These are phyloP conservation scores for Lactifluus pinguis DNA, from an alignment of 768 basidiomycete genomes.

Conservation along the genomic window DNA sequence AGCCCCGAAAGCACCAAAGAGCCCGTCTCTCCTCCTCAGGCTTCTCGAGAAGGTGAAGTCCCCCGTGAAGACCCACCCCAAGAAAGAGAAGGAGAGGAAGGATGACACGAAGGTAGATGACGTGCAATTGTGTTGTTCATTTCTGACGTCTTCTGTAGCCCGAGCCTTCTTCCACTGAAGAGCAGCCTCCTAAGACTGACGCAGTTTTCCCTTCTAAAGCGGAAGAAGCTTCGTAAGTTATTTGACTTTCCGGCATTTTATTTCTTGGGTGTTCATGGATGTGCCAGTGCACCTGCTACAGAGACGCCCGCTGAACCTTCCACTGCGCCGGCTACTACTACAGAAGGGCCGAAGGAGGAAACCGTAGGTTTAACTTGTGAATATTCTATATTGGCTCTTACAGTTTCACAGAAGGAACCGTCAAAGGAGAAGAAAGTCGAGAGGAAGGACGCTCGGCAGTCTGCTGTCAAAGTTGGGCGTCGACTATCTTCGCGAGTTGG, in stretches of 20 bases:
- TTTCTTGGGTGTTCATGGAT: not conserved
- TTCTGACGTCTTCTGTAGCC: constrained; percentile 16
- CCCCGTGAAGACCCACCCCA: constrained; percentile 42
- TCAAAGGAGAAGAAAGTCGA: constrained; percentile 35
- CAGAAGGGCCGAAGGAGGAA: constrained; percentile 47
- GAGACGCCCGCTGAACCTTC: constrained; percentile 28
- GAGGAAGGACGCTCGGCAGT: constrained; percentile 34
- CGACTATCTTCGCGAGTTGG: constrained; percentile 78
- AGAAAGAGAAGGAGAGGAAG: constrained; percentile 71
- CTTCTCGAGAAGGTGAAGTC: constrained; percentile 49
- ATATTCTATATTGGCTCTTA: not conserved
- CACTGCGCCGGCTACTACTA: constrained; percentile 25
- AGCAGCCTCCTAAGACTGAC: constrained; percentile 28
- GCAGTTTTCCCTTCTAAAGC: constrained; percentile 44
- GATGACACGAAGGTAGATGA: constrained; percentile 50
- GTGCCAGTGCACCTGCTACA: constrained; percentile 20
- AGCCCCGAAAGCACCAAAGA: constrained; percentile 73
- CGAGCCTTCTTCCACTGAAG: constrained; percentile 31
- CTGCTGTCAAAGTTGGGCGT: constrained; percentile 56
- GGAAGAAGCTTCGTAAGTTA: constrained; percentile 57
- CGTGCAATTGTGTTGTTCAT: not conserved
- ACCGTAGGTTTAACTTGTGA: constrained; percentile 33
- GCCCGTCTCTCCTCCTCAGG: constrained; percentile 67
- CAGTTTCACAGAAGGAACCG: constrained; percentile 21
- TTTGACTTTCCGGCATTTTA: accelerated